Evolutionary conservation across 1,284 basidiomycete species (phyloP), one percentile per base, ranked within the genome.

Genomic region (Irpex sp.): DNA sequence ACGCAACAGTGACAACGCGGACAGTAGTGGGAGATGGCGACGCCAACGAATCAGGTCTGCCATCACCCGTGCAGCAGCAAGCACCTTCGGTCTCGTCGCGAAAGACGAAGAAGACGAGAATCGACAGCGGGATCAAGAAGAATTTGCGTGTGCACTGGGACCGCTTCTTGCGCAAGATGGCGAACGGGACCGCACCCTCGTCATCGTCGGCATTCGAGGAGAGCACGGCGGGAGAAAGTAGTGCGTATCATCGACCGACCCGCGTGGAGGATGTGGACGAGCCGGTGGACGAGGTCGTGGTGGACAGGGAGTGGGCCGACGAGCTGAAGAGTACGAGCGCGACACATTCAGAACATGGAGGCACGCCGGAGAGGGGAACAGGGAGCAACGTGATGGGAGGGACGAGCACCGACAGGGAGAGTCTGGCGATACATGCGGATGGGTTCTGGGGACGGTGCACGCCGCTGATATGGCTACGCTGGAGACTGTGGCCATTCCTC

Each of bases 241-340:
- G 52, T 17, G 58, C 44, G n/a, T 58, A 64, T 54, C 58, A 60
- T 49, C 26, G 77, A 76, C 4, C 76, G 72, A 21, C 74, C 69
- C 36, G 76, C 68, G 65, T 75, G 66, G 58, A 37, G 26, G 58
- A 57, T 6, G 58, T 58, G 11, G 75, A 76, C 38, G 75, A 75
- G 17, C 71, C 69, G 48, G 85, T 91, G 2, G 82, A 92, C 72
- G 82, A 87, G 74, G 83, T 90, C 15, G 83, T 91, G n/a, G 87
- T 91, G 13, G 89, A 91, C 73, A 82, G 88, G 58, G 75, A 80
- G 44, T 91, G 88, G 88, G 77, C 80, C 3, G 84, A 85, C 64
- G 83, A 85, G 64, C 76, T 82, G 64, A 82, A 80, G 73, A 11
- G 9, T 15, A 56, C 54, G 31, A 76, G 81, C 37, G 58, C 57